These are phyloP conservation scores for Fusarium sp. DNA, from an alignment of 2,329 filamentous ascomycete genomes.

Conservation along the genomic window DNA sequence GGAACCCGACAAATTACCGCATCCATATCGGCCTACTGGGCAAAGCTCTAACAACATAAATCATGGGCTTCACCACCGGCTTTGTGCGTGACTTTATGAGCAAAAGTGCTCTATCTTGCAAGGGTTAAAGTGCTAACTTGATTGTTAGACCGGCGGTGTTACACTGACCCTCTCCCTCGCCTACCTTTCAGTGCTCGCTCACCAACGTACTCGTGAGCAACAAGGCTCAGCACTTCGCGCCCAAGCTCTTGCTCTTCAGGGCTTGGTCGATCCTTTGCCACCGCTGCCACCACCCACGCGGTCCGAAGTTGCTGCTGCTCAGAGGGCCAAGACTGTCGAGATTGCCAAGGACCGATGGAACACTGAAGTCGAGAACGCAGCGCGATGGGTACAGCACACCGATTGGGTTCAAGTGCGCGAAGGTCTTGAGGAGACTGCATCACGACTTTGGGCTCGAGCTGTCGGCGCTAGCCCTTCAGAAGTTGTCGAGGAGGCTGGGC, in stretches of 20 bases:
- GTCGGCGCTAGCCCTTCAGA: slow-evolving; percentile 52
- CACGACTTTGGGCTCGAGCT: slow-evolving; percentile 57
- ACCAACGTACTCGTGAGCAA: slow-evolving; percentile 73
- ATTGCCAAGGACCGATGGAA: slow-evolving; percentile 83
- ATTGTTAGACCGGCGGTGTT: slow-evolving; percentile 74
- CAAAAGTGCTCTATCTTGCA: background rate
- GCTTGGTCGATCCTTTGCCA: slow-evolving; percentile 62
- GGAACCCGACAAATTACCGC: slow-evolving; percentile 46
- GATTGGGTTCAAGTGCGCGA: slow-evolving; percentile 74
- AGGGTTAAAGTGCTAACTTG: slow-evolving; percentile 7
- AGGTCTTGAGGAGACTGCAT: slow-evolving; percentile 62
- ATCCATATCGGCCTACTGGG: slow-evolving; percentile 43
- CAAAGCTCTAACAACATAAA: slow-evolving; percentile 42
- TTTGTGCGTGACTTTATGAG: slow-evolving; percentile 68
- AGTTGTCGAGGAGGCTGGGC: slow-evolving; percentile 44
- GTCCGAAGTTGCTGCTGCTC: slow-evolving; percentile 61
- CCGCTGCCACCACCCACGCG: slow-evolving; percentile 61
- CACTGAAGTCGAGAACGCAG: slow-evolving; percentile 73
- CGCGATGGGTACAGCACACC: slow-evolving; percentile 72
- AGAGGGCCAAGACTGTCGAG: slow-evolving; percentile 69
- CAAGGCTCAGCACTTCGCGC: slow-evolving; percentile 68
- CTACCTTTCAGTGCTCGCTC: slow-evolving; percentile 76
- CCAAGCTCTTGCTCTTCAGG: slow-evolving; percentile 65
- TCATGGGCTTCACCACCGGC: slow-evolving; percentile 79
- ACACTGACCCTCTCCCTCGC: slow-evolving; percentile 78